phyloP scores from a whole-genome alignment of 208 protist species.

The Borovskyia barvae region DNA sequence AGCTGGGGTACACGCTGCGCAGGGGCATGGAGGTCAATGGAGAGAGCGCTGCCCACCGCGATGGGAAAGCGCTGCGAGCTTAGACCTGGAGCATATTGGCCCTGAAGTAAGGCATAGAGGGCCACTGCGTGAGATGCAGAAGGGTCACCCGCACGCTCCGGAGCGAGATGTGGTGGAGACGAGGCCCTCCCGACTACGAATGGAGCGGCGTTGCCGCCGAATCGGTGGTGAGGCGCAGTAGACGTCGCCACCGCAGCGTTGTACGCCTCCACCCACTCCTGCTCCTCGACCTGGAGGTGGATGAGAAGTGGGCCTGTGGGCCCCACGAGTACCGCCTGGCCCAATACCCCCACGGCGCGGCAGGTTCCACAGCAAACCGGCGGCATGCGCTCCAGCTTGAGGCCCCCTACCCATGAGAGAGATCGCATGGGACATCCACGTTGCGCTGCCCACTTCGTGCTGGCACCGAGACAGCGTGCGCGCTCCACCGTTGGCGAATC shows the following conservation, averaged over 20 bases:
- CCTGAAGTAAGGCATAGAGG: too few species aligned
- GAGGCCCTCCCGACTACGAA: background rate
- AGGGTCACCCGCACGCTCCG: too few species aligned
- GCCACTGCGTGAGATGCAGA: too few species aligned
- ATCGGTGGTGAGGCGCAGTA: background rate
- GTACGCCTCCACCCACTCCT: conserved; percentile 14
- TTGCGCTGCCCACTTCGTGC: too few species aligned
- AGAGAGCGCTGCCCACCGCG: too few species aligned
- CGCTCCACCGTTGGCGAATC: background rate
- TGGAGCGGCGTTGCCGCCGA: background rate
- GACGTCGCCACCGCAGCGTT: background rate
- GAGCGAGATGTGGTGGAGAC: background rate
- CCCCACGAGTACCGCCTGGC: conserved; percentile 57
- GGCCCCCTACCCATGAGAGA: background rate
- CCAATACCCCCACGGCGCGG: conserved; percentile 27
- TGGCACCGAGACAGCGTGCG: background rate
- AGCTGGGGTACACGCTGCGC: too few species aligned
- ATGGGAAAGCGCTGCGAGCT: too few species aligned
- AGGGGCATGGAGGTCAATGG: conserved; percentile 1
- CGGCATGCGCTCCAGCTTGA: conserved; percentile 5
- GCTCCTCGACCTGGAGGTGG: conserved; percentile 52
- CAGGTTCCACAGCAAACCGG: conserved; percentile 51
- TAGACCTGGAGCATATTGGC: too few species aligned
- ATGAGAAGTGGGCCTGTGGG: conserved; percentile 62
- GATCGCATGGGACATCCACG: background rate